Percentiles rank a stretch among this genome's conserved stretches.
phyloP scores from a whole-genome alignment of 1,284 basidiomycete genomes.

The Cutaneotrichosporon cutaneum region DNA sequence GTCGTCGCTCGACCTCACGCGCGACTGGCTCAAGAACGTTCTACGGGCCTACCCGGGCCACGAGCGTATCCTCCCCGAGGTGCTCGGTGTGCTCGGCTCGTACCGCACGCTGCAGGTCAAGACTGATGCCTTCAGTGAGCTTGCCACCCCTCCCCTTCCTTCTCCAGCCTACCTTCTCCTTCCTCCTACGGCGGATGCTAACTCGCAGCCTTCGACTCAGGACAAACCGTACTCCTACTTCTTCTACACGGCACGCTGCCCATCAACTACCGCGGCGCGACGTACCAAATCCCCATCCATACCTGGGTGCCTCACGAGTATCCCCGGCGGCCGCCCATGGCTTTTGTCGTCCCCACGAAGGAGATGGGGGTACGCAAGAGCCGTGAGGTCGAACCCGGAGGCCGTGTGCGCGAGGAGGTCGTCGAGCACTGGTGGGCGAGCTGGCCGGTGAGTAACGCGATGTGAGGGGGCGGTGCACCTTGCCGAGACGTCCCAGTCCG shows the following conservation, averaged over 20 bases:
- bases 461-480: neutral
- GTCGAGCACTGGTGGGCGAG: conserved; percentile 74
- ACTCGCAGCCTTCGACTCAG: conserved; percentile 93
- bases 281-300: conserved; percentile 92
- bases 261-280: conserved; percentile 69
- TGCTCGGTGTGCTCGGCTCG: conserved; percentile 64
- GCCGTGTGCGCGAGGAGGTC: conserved; percentile 55
- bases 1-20: conserved; percentile 52
- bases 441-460: conserved; percentile 66
- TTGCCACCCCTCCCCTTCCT: conserved; percentile 19
- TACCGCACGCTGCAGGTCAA: conserved; percentile 74
- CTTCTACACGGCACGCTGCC: conserved; percentile 88
- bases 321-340: conserved; percentile 75
- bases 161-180: conserved; percentile 6
- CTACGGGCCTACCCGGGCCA: conserved; percentile 63
- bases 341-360: conserved; percentile 91
- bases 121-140: conserved; percentile 86
- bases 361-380: conserved; percentile 85
- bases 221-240: conserved; percentile 83
- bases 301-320: conserved; percentile 84
- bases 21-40: conserved; percentile 73
- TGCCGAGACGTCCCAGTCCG: neutral
- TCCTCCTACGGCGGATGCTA: too few species aligned
- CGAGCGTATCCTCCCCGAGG: conserved; percentile 64
- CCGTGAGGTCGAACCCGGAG: conserved; percentile 76